Evolutionary conservation across 1,284 basidiomycete species (phyloP), one percentile per base, ranked within the genome.

Genomic region (Ceratobasidium sp.): DNA sequence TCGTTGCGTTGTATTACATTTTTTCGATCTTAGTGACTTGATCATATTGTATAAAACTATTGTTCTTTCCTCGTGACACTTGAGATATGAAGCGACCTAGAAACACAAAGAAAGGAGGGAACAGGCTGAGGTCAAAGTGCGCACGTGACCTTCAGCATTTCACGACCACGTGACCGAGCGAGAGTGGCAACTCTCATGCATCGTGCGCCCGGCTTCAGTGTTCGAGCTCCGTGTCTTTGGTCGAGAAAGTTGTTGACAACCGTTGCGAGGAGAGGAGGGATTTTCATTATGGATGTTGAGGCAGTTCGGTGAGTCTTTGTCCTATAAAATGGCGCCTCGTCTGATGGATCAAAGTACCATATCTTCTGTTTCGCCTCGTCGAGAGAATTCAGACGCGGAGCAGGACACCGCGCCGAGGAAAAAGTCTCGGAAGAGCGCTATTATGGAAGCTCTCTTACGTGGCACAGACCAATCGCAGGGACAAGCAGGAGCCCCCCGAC

Each of bases 391-490:
- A 9, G 41, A 15, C 4, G 33, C 17, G n/a, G 69, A 72, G 22
- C 36, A 50, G 14, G 57, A 72, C 17, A 29, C 11, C 1, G 47
- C 15, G 0, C 69, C 69, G 22, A 15, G 57, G 56, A 72, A 72
- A 57, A 72, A 53, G 24, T 72, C 69, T 17, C 69, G 69, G 2
- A 72, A 72, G 31, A 72, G 57, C 31, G 62, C 69, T 14, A 72
- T 72, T 14, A 72, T 72, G 69, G 69, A 72, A n/a, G 69, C 69
- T 15, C 31, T 72, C 33, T 45, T 56, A 36, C 69, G 69, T 17
- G 57, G 57, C 2, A 29, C 56, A 33, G 44, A 47, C 24, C 45
- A 60, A 3, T 24, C 57, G 4, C 62, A 64, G 50, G 47, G 31
- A 22, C 62, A 64, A 48, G 29, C 45, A 1, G 48, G 41, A 14